phyloP scores from a whole-genome alignment of 768 basidiomycete species.

The Lyophyllum atratum region DNA sequence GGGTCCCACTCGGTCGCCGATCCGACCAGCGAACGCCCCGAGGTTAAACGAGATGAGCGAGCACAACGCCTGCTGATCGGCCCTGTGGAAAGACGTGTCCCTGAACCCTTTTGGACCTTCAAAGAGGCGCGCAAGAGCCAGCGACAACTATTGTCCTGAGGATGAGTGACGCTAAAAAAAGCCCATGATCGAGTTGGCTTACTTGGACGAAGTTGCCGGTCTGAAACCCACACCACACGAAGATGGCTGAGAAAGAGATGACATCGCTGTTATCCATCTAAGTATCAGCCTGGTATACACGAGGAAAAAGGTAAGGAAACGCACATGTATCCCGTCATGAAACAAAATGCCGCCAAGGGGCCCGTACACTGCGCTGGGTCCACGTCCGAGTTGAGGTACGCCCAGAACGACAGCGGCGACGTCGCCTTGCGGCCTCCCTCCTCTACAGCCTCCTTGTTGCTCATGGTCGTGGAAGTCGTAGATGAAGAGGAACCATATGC shows the following conservation, averaged over 20 bases:
- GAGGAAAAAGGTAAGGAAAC: slow-evolving; percentile 23
- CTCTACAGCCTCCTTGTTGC: slow-evolving; percentile 13
- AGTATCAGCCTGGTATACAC: background rate
- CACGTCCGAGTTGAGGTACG: slow-evolving; percentile 46
- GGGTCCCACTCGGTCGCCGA: slow-evolving; percentile 82
- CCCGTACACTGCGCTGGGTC: slow-evolving; percentile 51
- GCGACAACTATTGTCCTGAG: slow-evolving; percentile 52
- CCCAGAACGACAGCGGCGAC: slow-evolving; percentile 31
- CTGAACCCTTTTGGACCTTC: slow-evolving; percentile 44
- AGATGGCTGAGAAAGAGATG: slow-evolving; percentile 76
- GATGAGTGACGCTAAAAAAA: background rate
- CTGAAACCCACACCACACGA: slow-evolving; percentile 86
- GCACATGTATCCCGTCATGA: slow-evolving; percentile 81
- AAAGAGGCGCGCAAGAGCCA: slow-evolving; percentile 85
- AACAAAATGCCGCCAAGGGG: slow-evolving; percentile 66
- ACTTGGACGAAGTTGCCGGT: slow-evolving; percentile 78
- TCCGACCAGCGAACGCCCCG: slow-evolving; percentile 77
- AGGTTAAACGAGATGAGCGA: slow-evolving; percentile 77
- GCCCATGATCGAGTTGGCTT: slow-evolving; percentile 12
- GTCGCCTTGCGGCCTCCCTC: slow-evolving; percentile 1
- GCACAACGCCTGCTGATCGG: slow-evolving; percentile 83
- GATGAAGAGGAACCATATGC: background rate
- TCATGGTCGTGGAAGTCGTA: slow-evolving; percentile 3
- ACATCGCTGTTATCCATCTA: slow-evolving; percentile 50
- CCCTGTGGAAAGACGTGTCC: slow-evolving; percentile 67